Evolutionary conservation across 2,329 filamentous ascomycete species (phyloP).

Genomic region (Xylaria digitata): DNA sequence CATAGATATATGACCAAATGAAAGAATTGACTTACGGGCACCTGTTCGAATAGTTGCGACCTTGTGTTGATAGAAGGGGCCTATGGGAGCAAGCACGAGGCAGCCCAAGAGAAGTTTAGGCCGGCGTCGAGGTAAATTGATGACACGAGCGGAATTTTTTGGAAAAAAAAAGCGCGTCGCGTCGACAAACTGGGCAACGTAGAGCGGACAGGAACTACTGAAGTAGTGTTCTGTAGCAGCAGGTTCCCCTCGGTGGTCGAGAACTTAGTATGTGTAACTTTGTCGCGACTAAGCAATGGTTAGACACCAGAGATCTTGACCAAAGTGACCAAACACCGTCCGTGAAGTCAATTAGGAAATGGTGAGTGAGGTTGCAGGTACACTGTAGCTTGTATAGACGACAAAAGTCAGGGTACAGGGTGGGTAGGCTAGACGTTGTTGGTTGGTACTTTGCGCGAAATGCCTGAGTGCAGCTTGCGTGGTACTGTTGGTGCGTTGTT

Average conservation of each 20-base stretch:
- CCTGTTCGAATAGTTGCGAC: constrained; percentile 1
- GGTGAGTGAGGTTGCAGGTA: constrained; percentile 34
- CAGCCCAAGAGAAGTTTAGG: constrained; percentile 6
- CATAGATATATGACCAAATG: not conserved
- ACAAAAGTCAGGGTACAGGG: constrained; percentile 35
- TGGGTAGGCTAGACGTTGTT: constrained; percentile 32
- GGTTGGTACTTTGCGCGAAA: constrained; percentile 37
- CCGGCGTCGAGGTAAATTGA: constrained; percentile 9
- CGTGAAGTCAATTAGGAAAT: constrained; percentile 24
- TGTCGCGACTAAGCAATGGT: constrained; percentile 35
- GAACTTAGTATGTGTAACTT: constrained; percentile 24
- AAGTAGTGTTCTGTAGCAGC: constrained; percentile 1
- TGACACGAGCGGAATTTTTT: constrained; percentile 9
- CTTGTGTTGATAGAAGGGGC: constrained; percentile 3
- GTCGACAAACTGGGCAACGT: constrained; percentile 22
- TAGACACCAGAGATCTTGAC: constrained; percentile 31
- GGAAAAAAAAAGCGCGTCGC: constrained; percentile 28
- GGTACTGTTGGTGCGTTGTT: constrained; percentile 33
- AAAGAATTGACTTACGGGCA: constrained; percentile 28
- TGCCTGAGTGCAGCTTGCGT: constrained; percentile 32
- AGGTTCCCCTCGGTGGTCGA: constrained; percentile 27
- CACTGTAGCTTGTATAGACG: constrained; percentile 36
- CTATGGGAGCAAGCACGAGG: constrained; percentile 16
- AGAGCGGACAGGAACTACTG: not conserved
- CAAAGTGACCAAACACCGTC: not conserved